Evolutionary conservation across 768 basidiomycete species (phyloP).

Genomic region (Auricularia sp.): DNA sequence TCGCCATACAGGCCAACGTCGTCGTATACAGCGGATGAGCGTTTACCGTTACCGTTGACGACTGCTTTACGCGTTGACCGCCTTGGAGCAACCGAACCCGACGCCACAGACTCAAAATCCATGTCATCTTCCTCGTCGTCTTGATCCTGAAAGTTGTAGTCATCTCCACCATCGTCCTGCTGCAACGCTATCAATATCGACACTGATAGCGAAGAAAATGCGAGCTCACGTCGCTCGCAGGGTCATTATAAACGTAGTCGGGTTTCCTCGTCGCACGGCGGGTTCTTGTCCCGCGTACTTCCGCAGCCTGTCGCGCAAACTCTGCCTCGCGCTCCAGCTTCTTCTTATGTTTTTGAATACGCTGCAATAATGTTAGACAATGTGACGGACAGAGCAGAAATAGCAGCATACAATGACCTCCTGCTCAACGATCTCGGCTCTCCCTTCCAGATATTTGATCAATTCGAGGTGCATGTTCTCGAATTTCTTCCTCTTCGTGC

Average conservation of each 20-base stretch:
- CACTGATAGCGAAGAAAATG: constrained; percentile 8
- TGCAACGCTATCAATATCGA: constrained; percentile 21
- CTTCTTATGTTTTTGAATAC: constrained; percentile 62
- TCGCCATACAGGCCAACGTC: constrained; percentile 58
- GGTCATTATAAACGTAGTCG: constrained; percentile 72
- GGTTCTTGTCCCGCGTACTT: constrained; percentile 71
- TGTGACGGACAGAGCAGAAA: background rate
- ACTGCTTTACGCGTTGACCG: constrained; percentile 35
- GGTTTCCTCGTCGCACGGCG: constrained; percentile 61
- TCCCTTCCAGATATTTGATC: constrained; percentile 50
- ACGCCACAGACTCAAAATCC: constrained; percentile 16
- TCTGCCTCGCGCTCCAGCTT: constrained; percentile 47
- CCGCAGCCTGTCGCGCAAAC: constrained; percentile 49
- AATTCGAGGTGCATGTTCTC: constrained; percentile 55
- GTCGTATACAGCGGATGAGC: constrained; percentile 30
- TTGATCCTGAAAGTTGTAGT: constrained; percentile 34
- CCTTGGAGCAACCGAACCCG: constrained; percentile 22
- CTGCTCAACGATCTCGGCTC: constrained; percentile 55
- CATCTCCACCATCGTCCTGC: constrained; percentile 49
- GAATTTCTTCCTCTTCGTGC: constrained; percentile 36
- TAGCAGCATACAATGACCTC: constrained; percentile 56
- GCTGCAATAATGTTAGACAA: constrained; percentile 32
- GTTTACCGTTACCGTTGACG: constrained; percentile 44
- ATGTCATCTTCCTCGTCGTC: constrained; percentile 37
- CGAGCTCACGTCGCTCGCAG: constrained; percentile 50